Base-by-base conservation (phyloP, 2,329 filamentous ascomycete genomes). In the Sphaerostilbella broomeana region DNA sequence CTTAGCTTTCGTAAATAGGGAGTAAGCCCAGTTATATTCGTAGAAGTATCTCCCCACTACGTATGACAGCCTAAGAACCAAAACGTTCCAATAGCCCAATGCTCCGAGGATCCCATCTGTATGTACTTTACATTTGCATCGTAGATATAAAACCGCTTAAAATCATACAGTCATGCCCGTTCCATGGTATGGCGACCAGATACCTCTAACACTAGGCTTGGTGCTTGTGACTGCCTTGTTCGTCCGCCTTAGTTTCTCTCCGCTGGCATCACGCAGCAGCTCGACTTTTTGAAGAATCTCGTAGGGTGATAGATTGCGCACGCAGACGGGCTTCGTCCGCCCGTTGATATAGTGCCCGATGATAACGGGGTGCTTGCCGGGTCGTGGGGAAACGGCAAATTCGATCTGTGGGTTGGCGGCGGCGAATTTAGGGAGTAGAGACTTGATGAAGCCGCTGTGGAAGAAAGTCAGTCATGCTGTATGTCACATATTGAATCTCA, bases 331-430 rank as follows among this genome's bases (percentile, higher is more conserved):
- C 62, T 92, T 92, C 47, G 84, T 74, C 19, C 79, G 75, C 47
- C 90, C 89, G 62, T 95, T 97, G 70, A 97, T 86, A 67, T 94
- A 98, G 63, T 86, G 77, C 42, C 87, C 92, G 53, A 83, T 79
- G 54, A 98, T 79, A 47, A 95, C 78, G 25, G 92, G 92, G 64
- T 97, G 90, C 58, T 84, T 84, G 52, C 80, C 72, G n/a, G 89
- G 90, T 51, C 89, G 82, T 13, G 90, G 92, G 26, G 89, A 94
- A 44, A 98, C 79, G 55, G 79, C 79, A 66, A 98, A 86, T 68
- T 97, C 89, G 70, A 97, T 81, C 62, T 86, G 77, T 20, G 90
- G 88, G 66, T 95, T 86, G 53, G 74, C 68, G 51, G 77, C 70
- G 40, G 89, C 89, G 67, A 98, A 95, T 50, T 73, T 67, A 34